Conservation (phyloP, 2,329 filamentous ascomycete genomes). For the Apiospora aurea region DNA sequence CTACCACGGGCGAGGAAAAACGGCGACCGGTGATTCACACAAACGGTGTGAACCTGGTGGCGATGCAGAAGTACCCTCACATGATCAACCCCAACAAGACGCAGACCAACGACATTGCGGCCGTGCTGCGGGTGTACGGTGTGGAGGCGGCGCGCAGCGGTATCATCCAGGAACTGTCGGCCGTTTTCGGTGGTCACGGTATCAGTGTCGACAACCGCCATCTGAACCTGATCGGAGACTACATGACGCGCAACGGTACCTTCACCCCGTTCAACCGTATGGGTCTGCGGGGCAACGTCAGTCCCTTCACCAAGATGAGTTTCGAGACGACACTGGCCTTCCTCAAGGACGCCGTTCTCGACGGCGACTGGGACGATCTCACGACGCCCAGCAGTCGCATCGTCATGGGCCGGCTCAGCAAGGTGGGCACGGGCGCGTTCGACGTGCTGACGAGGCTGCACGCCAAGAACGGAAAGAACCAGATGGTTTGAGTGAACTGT, state of each 20-base stretch:
- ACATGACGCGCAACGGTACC: conserved; percentile 92
- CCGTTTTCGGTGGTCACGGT: conserved; percentile 88
- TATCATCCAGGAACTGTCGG: conserved; percentile 85
- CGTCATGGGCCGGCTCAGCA: conserved; percentile 83
- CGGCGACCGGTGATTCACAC: conserved; percentile 72
- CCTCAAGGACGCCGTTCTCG: conserved; percentile 88
- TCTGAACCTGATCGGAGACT: conserved; percentile 93
- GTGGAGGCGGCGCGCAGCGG: conserved; percentile 89
- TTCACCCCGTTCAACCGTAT: conserved; percentile 94
- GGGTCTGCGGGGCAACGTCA: conserved; percentile 83
- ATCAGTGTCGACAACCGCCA: conserved; percentile 93
- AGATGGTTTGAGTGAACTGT: conserved; percentile 19
- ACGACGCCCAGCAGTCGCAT: conserved; percentile 86
- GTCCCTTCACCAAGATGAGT: conserved; percentile 97
- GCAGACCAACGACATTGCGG: conserved; percentile 90
- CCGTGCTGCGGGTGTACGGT: conserved; percentile 85
- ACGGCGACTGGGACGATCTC: conserved; percentile 89
- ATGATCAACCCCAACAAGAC: conserved; percentile 86
- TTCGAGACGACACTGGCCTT: conserved; percentile 98
- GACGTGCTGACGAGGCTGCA: conserved; percentile 77
- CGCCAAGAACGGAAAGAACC: conserved; percentile 54
- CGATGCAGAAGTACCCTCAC: conserved; percentile 88
- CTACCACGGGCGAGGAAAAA: conserved; percentile 54
- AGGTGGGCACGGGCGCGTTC: conserved; percentile 89
- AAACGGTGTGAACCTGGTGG: conserved; percentile 84